phyloP scores from a whole-genome alignment of 2,329 filamentous ascomycete genomes.

The Fusarium sp. region DNA sequence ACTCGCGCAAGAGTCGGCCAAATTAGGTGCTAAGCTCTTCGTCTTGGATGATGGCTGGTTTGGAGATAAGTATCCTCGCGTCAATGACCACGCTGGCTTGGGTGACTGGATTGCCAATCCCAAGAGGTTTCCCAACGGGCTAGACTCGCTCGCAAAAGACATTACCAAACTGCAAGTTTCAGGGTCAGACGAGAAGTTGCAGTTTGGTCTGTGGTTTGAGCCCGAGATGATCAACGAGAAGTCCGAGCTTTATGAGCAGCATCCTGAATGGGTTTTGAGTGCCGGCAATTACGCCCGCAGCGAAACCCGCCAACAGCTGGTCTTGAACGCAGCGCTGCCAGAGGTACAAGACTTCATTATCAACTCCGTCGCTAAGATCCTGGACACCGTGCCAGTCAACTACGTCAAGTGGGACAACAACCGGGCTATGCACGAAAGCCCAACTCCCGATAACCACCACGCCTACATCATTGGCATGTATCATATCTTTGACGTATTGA shows the following conservation, averaged over 20 bases:
- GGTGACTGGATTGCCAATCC: constrained; percentile 76
- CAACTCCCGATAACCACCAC: constrained; percentile 68
- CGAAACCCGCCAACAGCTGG: constrained; percentile 70
- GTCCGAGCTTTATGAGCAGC: constrained; percentile 71
- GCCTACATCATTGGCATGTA: constrained; percentile 76
- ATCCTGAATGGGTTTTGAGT: constrained; percentile 76
- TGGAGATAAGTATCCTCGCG: constrained; percentile 70
- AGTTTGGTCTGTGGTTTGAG: constrained; percentile 78
- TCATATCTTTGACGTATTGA: constrained; percentile 72
- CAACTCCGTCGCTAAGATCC: constrained; percentile 66
- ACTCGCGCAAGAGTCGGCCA: constrained; percentile 70
- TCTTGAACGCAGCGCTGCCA: constrained; percentile 72
- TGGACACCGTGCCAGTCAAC: constrained; percentile 67
- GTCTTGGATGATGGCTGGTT: constrained; percentile 80
- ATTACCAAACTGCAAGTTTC: constrained; percentile 65
- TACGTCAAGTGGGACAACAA: constrained; percentile 82
- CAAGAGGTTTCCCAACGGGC: constrained; percentile 70
- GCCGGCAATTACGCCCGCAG: constrained; percentile 70
- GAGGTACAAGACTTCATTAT: constrained; percentile 77
- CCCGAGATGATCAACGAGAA: constrained; percentile 78
- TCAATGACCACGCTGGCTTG: constrained; percentile 70
- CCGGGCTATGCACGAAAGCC: constrained; percentile 73
- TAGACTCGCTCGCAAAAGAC: constrained; percentile 65
- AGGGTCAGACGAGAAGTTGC: constrained; percentile 63
- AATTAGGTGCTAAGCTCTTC: constrained; percentile 73